Conservation (phyloP, 1,139 yeast genomes). For the Zygoascus hellenicus region DNA sequence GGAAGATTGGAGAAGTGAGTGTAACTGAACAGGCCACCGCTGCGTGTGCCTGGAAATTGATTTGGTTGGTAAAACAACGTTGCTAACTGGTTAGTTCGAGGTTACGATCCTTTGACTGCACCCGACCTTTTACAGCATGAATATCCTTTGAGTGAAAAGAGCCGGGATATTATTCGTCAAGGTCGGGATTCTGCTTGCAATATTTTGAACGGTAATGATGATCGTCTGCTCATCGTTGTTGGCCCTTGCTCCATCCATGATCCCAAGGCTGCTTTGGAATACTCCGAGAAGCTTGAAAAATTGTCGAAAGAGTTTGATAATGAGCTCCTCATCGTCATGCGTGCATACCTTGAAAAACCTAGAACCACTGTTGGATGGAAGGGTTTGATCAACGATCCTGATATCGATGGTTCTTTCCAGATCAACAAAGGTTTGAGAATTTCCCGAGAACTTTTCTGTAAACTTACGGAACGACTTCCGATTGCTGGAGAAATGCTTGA, state of each 20-base stretch:
- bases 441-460: constrained; percentile 79
- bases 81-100: constrained; percentile 46
- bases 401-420: constrained; percentile 87
- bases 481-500: constrained; percentile 98
- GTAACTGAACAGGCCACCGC: constrained; percentile 16
- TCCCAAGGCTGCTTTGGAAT: constrained; percentile 86
- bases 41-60: constrained; percentile 1
- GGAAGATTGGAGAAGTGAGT: constrained; percentile 84
- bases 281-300: constrained; percentile 59
- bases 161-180: constrained; percentile 55
- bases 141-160: constrained; percentile 58
- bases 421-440: constrained; percentile 91
- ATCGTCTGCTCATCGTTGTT: constrained; percentile 74
- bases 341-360: constrained; percentile 97
- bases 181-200: constrained; percentile 76
- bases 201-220: constrained; percentile 70
- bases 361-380: constrained; percentile 99
- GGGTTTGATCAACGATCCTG: constrained; percentile 95
- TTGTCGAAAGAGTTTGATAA: constrained; percentile 59
- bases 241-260: constrained; percentile 98
- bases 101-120: constrained; percentile 91
- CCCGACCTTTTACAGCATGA: constrained; percentile 94
- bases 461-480: constrained; percentile 75
- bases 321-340: constrained; percentile 84
- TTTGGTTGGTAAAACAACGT: background rate